These are phyloP conservation scores for Rhizoclosmatium globosum DNA, from an alignment of 192 early-diverging fungal species.

Conservation along the genomic window DNA sequence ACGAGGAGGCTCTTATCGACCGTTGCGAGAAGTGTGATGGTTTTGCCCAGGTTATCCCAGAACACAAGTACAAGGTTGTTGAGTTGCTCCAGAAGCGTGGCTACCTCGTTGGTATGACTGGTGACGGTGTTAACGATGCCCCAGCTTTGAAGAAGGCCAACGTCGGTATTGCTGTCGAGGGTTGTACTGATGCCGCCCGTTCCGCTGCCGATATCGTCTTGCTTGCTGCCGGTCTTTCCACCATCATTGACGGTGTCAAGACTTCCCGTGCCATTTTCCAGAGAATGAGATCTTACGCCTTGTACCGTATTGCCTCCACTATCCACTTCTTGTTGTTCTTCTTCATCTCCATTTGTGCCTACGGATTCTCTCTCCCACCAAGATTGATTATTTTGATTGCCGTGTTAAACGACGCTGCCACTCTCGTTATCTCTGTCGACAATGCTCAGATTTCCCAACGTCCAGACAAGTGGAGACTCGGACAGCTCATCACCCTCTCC, in stretches of 20 bases:
- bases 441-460: constrained; percentile 79
- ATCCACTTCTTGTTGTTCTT: constrained; percentile 94
- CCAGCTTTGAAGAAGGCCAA: constrained; percentile 98
- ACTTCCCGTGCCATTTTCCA: constrained; percentile 94
- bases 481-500: constrained; percentile 86
- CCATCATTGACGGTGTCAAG: constrained; percentile 93
- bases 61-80: constrained; percentile 97
- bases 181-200: constrained; percentile 96
- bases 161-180: constrained; percentile 97
- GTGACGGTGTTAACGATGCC: constrained; percentile 98
- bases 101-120: constrained; percentile 93
- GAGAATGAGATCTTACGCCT: constrained; percentile 77
- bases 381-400: constrained; percentile 88
- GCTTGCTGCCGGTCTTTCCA: constrained; percentile 89
- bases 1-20: constrained; percentile 85
- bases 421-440: constrained; percentile 91
- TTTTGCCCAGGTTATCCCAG: constrained; percentile 97
- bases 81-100: constrained; percentile 91
- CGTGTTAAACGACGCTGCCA: constrained; percentile 92
- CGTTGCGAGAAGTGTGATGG: constrained; percentile 90
- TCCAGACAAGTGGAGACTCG: constrained; percentile 90
- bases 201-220: constrained; percentile 97
- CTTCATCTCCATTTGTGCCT: constrained; percentile 87
- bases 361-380: constrained; percentile 84
- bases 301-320: constrained; percentile 96